Base-by-base conservation (phyloP, 768 basidiomycete species). In the Tulasnella calospora region DNA sequence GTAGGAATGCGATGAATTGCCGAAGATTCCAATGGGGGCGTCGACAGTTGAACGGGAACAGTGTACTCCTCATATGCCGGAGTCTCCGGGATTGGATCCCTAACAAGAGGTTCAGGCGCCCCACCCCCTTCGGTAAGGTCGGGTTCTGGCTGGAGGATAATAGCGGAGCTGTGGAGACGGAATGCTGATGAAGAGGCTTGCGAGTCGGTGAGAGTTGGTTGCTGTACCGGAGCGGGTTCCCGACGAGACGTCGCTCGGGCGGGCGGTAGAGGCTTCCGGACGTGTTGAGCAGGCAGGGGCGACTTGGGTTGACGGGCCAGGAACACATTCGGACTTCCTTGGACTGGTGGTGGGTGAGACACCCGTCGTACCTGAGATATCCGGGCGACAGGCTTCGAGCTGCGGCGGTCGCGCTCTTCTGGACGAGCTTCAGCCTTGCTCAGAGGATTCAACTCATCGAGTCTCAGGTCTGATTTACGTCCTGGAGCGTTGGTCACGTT, bases 391-490 rank as follows among this genome's bases (percentile, higher is more conserved):
- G 27, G 61, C 30, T 67, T 67, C 5, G 61, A 8, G 15, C 19
- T 2, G 27, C 15, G 27, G 0, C 12, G 12, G 23, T 67, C 61
- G 6, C 5, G 61, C 61, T 67, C 30, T 30, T 27, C 33, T 13
- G 10, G 27, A 33, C 33, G 30, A 17, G 61, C 6, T 67, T 35
- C 30, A 27, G 6, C 30, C 19, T 13, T 13, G 30, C 27, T 35
- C 33, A 13, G 61, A 35, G 61, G 33, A 33, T 72, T 27, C 36
- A 72, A 15, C 23, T 72, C 71, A 7, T 72, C 71, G 38, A 72
- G 71, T 46, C 27, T 23, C 6, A 72, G 71, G 71, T 72, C 71
- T n/a, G 71, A 72, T 40, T 72, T 35, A 40, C 71, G 71, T 13
- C 38, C 71, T 72, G 23, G 70, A 35, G 51, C 15, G 30, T 30